Evolutionary conservation across 495 filamentous ascomycete species (phyloP).

Genomic region (Trichocladium antarcticum): DNA sequence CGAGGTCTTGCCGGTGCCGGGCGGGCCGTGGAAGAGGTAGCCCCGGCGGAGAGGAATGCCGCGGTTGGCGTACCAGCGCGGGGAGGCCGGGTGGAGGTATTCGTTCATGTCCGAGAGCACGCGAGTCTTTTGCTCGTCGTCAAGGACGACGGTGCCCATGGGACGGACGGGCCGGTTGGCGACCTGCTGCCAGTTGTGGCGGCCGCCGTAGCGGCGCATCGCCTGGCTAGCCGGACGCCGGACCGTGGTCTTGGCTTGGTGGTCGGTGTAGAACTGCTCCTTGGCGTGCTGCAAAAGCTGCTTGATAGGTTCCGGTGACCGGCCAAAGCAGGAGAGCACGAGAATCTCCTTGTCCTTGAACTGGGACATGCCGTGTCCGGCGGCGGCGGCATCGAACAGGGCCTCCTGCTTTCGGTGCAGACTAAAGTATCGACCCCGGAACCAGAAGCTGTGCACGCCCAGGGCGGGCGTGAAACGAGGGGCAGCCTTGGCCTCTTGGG

Average conservation of each 20-base stretch:
- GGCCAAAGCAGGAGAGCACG: conserved; percentile 33
- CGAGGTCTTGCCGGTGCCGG: conserved; percentile 55
- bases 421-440: conserved; percentile 28
- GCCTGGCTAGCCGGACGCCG: conserved; percentile 33
- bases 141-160: conserved; percentile 75
- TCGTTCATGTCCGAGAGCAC: conserved; percentile 78
- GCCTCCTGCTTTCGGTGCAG: conserved; percentile 31
- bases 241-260: conserved; percentile 40
- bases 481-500: conserved; percentile 28
- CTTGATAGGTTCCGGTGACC: conserved; percentile 49
- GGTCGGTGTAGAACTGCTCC: conserved; percentile 36
- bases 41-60: conserved; percentile 89
- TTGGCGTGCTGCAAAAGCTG: conserved; percentile 46
- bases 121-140: conserved; percentile 56
- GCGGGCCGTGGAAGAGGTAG: conserved; percentile 70
- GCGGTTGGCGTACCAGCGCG: conserved; percentile 64
- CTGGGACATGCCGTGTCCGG: conserved; percentile 15
- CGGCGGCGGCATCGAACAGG: conserved; percentile 18
- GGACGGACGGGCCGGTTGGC: conserved; percentile 62
- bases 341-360: conserved; percentile 34
- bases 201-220: conserved; percentile 25
- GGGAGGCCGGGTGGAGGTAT: conserved; percentile 63
- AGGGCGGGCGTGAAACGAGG: conserved; percentile 33
- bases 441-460: conserved; percentile 35
- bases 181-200: conserved; percentile 51